Percentiles rank a stretch among this genome's conserved stretches.
Conservation (phyloP, 768 basidiomycete species). For the Hericium coralloides region DNA sequence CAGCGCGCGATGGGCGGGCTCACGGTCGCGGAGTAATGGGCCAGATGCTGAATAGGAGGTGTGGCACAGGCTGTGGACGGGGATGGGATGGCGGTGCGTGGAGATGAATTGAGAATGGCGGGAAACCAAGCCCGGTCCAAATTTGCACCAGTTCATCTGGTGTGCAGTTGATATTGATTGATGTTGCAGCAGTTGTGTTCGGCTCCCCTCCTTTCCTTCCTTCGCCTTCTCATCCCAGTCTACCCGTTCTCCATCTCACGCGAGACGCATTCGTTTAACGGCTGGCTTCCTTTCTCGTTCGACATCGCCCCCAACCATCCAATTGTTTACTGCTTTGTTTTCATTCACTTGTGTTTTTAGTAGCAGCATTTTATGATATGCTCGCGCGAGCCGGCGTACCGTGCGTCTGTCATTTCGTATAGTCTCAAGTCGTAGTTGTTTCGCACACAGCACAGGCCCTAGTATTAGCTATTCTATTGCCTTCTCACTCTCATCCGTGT, state of each 20-base stretch:
- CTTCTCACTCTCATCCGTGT: not conserved
- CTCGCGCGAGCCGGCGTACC: not conserved
- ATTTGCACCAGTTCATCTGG: not conserved
- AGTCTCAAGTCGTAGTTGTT: not conserved
- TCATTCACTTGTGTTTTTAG: not conserved
- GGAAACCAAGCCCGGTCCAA: too few species aligned
- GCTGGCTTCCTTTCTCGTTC: not conserved
- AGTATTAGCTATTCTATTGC: not conserved
- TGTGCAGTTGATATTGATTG: not conserved
- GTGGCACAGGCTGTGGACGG: not conserved
- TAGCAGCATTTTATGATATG: not conserved
- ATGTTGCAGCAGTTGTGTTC: not conserved
- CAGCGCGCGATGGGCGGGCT: slow-evolving; percentile 72
- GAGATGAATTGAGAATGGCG: not conserved
- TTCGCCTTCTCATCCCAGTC: not conserved
- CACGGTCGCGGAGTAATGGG: slow-evolving; percentile 57
- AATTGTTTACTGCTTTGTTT: not conserved
- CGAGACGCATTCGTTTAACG: not conserved
- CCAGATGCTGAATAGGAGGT: not conserved
- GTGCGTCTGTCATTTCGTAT: not conserved
- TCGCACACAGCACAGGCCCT: not conserved
- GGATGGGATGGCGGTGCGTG: not conserved
- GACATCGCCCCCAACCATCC: not conserved
- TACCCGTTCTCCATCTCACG: not conserved
- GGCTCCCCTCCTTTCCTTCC: not conserved